phyloP scores from a whole-genome alignment of 2,329 filamentous ascomycete genomes.

The Cercospora sp. region DNA sequence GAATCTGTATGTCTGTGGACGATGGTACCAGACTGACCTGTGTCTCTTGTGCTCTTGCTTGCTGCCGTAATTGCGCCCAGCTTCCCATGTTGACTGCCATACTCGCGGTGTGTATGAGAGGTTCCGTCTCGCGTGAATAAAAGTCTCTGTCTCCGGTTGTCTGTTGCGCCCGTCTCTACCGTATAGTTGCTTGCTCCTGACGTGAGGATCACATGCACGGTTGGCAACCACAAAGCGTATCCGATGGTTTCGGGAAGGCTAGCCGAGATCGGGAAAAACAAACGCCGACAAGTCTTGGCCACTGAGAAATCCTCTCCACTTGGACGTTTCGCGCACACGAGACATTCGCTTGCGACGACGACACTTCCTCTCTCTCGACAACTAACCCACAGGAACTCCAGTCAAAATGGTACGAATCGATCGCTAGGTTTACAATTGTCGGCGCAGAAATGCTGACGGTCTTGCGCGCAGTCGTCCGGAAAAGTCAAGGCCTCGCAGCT shows the following conservation, averaged over 20 bases:
- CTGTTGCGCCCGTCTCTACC: not conserved
- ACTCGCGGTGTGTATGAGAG: not conserved
- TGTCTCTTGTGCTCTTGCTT: constrained; percentile 82
- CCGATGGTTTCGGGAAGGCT: not conserved
- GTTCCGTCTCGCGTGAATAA: not conserved
- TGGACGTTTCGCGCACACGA: constrained; percentile 2
- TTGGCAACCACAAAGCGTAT: not conserved
- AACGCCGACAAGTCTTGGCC: constrained; percentile 5
- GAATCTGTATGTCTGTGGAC: constrained; percentile 25
- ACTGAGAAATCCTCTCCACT: constrained; percentile 13
- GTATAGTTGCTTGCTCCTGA: constrained; percentile 3
- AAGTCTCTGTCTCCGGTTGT: not conserved
- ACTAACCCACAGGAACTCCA: constrained; percentile 29
- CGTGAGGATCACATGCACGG: constrained; percentile 1
- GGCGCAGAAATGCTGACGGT: constrained; percentile 22
- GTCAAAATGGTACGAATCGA: constrained; percentile 35
- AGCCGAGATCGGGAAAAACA: not conserved
- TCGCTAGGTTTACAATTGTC: not conserved
- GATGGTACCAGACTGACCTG: constrained; percentile 61
- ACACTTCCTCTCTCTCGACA: constrained; percentile 15
- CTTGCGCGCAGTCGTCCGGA: constrained; percentile 55
- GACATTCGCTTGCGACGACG: constrained; percentile 11
- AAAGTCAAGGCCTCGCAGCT: constrained; percentile 95
- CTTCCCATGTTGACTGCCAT: constrained; percentile 51
- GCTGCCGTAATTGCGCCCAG: constrained; percentile 93